Evolutionary conservation across 352 stramenopile genomes (phyloP).

Genomic region (Phytophthora boehmeriae): DNA sequence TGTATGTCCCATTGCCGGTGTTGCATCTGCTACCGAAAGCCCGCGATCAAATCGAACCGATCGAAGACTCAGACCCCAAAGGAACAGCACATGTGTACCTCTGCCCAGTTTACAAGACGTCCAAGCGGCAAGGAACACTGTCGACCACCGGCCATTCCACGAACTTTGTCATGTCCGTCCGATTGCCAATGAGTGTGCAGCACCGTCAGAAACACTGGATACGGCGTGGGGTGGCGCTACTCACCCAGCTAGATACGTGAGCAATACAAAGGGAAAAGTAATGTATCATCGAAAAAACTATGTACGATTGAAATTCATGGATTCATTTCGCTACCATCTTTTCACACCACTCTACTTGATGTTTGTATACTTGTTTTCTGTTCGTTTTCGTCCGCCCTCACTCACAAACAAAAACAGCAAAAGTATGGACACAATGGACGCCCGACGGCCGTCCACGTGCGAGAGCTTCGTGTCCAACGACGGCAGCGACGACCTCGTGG

Average conservation of each 20-base stretch:
- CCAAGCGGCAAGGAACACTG: constrained; percentile 89
- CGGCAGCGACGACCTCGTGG: constrained; percentile 55
- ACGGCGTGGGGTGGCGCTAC: constrained; percentile 92
- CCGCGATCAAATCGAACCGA: constrained; percentile 85
- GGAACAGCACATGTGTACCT: constrained; percentile 93
- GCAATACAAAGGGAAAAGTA: neutral
- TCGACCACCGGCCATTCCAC: constrained; percentile 95
- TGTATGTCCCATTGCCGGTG: constrained; percentile 89
- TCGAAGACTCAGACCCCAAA: constrained; percentile 88
- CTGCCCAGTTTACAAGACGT: constrained; percentile 94
- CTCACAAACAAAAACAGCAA: too few species aligned
- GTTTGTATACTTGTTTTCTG: too few species aligned
- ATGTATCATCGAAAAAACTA: too few species aligned
- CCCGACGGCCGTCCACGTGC: constrained; percentile 28
- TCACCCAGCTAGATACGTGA: constrained; percentile 93
- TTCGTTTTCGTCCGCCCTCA: too few species aligned
- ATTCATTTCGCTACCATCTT: too few species aligned
- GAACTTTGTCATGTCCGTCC: constrained; percentile 96
- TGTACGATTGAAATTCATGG: too few species aligned
- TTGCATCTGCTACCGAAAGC: constrained; percentile 84
- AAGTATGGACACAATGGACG: too few species aligned
- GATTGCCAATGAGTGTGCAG: constrained; percentile 86
- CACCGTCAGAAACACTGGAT: constrained; percentile 96
- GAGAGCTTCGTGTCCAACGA: constrained; percentile 50
- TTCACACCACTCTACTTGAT: too few species aligned